Percentiles rank a stretch among this genome's conserved stretches.
Evolutionary conservation across 176 grass and related monocot genomes (phyloP).

Genomic region (Triticum dicoccoides): DNA sequence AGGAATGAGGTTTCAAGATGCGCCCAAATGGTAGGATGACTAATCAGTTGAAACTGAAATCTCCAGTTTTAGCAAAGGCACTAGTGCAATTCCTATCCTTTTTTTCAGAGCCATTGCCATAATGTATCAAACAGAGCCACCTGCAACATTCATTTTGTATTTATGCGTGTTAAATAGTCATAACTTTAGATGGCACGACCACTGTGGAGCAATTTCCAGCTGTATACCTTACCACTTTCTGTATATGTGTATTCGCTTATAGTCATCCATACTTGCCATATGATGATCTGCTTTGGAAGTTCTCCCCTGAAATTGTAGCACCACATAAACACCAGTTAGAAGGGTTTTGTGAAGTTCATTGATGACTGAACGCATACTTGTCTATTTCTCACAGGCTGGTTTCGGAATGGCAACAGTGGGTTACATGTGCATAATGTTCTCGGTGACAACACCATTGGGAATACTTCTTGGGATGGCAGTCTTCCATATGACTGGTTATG

Average conservation of each 20-base stretch:
- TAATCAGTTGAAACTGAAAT: background rate
- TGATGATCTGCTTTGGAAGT: background rate
- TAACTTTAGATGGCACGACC: background rate
- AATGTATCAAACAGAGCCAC: background rate
- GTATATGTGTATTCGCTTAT: background rate
- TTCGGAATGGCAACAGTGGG: conserved; percentile 71
- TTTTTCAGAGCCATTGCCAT: background rate
- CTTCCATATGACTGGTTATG: conserved; percentile 91
- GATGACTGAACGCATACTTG: conserved; percentile 14
- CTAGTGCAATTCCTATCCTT: background rate
- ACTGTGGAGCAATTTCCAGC: background rate
- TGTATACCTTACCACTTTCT: background rate
- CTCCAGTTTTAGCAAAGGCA: background rate
- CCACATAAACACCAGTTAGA: background rate
- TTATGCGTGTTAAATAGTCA: background rate
- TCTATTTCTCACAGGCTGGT: conserved; percentile 70
- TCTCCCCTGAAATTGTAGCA: conserved; percentile 1
- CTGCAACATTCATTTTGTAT: background rate
- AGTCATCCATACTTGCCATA: background rate
- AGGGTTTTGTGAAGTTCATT: background rate
- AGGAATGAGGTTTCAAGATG: background rate
- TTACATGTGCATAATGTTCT: conserved; percentile 99
- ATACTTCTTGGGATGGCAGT: conserved; percentile 90
- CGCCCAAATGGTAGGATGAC: background rate
- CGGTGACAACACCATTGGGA: conserved; percentile 82